These are phyloP conservation scores for Ogataea thermomethanolica DNA, from an alignment of 805 yeast species.

Conservation along the genomic window DNA sequence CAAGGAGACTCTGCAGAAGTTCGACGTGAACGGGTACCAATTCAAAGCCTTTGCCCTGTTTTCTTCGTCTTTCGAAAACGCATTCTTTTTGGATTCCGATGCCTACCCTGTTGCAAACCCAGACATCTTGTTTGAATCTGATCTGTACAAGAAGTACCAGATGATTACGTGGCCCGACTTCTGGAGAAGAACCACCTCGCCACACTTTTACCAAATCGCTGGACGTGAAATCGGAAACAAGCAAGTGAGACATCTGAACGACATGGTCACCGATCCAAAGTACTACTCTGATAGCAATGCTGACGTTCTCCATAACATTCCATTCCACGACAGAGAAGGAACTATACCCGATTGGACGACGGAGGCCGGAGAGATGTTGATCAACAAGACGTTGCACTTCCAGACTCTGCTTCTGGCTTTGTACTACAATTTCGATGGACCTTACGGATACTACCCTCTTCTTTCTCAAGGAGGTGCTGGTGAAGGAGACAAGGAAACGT, in stretches of 20 bases:
- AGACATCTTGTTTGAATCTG: constrained; percentile 52
- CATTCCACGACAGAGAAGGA: constrained; percentile 64
- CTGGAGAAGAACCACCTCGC: constrained; percentile 82
- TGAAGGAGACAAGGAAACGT: constrained; percentile 79
- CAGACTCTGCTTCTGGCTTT: constrained; percentile 54
- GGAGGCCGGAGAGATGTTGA: constrained; percentile 64
- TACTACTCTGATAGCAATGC: constrained; percentile 35
- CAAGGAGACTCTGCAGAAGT: constrained; percentile 41
- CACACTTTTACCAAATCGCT: constrained; percentile 66
- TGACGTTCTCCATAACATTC: constrained; percentile 30
- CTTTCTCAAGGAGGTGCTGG: constrained; percentile 61
- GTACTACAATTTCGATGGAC: constrained; percentile 66
- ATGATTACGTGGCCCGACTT: constrained; percentile 79
- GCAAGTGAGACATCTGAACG: constrained; percentile 32
- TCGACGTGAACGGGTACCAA: constrained; percentile 62
- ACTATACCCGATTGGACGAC: constrained; percentile 67
- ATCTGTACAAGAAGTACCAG: constrained; percentile 51
- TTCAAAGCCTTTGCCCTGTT: constrained; percentile 66
- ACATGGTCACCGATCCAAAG: constrained; percentile 31
- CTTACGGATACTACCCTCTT: constrained; percentile 54
- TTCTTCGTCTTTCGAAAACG: constrained; percentile 69
- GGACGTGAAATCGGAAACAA: constrained; percentile 44
- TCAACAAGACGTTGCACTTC: constrained; percentile 56
- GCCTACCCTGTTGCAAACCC: constrained; percentile 67
- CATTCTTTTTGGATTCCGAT: constrained; percentile 72